Evolutionary conservation across 2,329 filamentous ascomycete species (phyloP).

Genomic region (Fusarium paranaense): DNA sequence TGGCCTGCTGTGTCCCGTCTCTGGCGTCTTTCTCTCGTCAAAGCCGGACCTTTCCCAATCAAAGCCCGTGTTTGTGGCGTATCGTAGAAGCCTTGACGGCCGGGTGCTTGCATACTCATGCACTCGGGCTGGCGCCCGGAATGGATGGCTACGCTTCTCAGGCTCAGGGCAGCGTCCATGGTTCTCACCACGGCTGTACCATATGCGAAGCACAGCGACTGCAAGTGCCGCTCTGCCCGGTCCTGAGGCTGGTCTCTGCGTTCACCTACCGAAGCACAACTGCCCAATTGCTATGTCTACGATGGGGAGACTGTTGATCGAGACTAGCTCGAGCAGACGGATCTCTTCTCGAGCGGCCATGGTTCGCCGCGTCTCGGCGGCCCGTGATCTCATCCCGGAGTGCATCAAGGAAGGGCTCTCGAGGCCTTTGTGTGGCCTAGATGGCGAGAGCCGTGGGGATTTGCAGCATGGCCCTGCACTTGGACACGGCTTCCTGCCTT

Average conservation of each 20-base stretch:
- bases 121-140: conserved; percentile 42
- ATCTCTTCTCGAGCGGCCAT: conserved; percentile 22
- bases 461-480: conserved; percentile 41
- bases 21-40: conserved; percentile 41
- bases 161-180: conserved; percentile 38
- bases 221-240: conserved; percentile 25
- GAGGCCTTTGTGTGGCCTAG: conserved; percentile 44
- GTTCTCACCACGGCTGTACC: conserved; percentile 11
- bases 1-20: conserved; percentile 45
- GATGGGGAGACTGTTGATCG: conserved; percentile 16
- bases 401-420: conserved; percentile 25
- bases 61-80: conserved; percentile 60
- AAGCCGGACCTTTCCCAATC: conserved; percentile 51
- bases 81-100: conserved; percentile 58
- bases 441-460: conserved; percentile 40
- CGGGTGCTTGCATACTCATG: conserved; percentile 63
- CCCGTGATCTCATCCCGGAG: conserved; percentile 36
- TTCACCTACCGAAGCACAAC: conserved; percentile 12
- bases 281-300: conserved; percentile 6
- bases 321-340: conserved; percentile 27
- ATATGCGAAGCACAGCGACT: conserved; percentile 30
- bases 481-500: conserved; percentile 47
- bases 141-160: conserved; percentile 28
- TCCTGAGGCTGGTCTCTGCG: conserved; percentile 24
- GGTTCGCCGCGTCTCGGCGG: conserved; percentile 33